Evolutionary conservation across 352 stramenopile genomes (phyloP).

Genomic region (Phytophthora capsici): DNA sequence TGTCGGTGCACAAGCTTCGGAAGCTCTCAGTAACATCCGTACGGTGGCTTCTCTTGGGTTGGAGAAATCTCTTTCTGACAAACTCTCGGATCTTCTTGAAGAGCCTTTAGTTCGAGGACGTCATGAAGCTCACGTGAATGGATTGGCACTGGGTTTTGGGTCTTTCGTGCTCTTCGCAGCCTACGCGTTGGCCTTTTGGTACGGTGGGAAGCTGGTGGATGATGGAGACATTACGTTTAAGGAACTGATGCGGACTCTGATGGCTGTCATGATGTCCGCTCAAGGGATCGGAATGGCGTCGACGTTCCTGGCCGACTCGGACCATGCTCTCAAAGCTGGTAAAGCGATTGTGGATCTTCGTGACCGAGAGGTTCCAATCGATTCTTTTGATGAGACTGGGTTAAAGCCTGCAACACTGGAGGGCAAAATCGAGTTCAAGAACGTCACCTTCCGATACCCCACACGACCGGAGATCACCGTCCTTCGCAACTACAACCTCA

Average conservation of each 20-base stretch:
- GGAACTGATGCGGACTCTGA: conserved; percentile 46
- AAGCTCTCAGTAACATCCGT: conserved; percentile 53
- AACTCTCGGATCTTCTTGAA: conserved; percentile 33
- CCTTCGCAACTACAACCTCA: conserved; percentile 84
- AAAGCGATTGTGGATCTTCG: conserved; percentile 39
- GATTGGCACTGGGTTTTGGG: conserved; percentile 57
- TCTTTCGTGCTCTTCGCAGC: conserved; percentile 31
- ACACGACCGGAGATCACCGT: conserved; percentile 40
- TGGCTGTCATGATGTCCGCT: conserved; percentile 54
- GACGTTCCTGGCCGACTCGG: conserved; percentile 41
- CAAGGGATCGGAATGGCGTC: conserved; percentile 35
- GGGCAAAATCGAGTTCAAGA: conserved; percentile 19
- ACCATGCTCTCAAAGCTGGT: conserved; percentile 72
- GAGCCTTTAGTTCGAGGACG: conserved; percentile 29
- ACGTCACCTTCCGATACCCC: not conserved
- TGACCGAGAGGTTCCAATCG: conserved; percentile 38
- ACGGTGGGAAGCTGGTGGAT: conserved; percentile 52
- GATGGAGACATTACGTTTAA: conserved; percentile 37
- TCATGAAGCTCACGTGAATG: conserved; percentile 42
- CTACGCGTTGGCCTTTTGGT: conserved; percentile 69
- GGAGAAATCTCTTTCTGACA: conserved; percentile 27
- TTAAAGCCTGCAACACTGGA: conserved; percentile 10
- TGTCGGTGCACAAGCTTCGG: conserved; percentile 47
- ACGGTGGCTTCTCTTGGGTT: conserved; percentile 50
- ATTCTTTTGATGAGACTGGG: conserved; percentile 42